Percentiles rank a stretch among this genome's conserved stretches.
These are phyloP conservation scores for Achlya hypogyna DNA, from an alignment of 352 stramenopile genomes.

Conservation along the genomic window DNA sequence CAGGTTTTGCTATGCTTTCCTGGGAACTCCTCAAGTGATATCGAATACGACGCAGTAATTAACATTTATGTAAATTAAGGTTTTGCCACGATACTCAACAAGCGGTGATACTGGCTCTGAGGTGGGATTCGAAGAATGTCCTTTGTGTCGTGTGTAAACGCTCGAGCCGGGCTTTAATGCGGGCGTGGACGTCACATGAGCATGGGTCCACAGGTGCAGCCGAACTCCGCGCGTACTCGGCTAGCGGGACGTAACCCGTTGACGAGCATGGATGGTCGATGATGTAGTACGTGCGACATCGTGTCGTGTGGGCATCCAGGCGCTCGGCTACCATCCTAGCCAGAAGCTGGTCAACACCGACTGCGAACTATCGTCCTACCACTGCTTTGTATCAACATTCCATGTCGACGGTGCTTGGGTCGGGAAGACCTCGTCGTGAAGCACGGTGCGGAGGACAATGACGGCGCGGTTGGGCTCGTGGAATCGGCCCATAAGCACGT, in stretches of 20 bases:
- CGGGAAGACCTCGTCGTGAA: constrained; percentile 3
- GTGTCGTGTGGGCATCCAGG: background rate
- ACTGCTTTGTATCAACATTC: constrained; percentile 6
- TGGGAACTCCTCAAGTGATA: too few relatives aligned
- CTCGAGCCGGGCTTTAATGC: background rate
- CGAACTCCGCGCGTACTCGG: background rate
- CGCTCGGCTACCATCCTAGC: background rate
- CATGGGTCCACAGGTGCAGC: background rate
- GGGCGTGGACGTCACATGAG: background rate
- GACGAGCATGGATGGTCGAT: background rate
- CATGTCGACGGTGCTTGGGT: background rate
- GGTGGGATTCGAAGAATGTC: background rate
- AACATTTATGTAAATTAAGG: too few relatives aligned
- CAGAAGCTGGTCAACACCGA: background rate
- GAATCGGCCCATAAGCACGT: background rate
- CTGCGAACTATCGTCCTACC: background rate
- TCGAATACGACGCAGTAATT: too few relatives aligned
- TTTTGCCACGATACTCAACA: too few relatives aligned
- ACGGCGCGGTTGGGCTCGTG: background rate
- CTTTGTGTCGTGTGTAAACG: background rate
- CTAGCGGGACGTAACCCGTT: background rate
- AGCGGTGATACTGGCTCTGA: too few relatives aligned
- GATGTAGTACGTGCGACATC: background rate
- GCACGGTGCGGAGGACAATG: background rate
- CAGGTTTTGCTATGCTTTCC: too few relatives aligned